phyloP scores from a whole-genome alignment of 306 rosid species.

The Fragaria iinumae region DNA sequence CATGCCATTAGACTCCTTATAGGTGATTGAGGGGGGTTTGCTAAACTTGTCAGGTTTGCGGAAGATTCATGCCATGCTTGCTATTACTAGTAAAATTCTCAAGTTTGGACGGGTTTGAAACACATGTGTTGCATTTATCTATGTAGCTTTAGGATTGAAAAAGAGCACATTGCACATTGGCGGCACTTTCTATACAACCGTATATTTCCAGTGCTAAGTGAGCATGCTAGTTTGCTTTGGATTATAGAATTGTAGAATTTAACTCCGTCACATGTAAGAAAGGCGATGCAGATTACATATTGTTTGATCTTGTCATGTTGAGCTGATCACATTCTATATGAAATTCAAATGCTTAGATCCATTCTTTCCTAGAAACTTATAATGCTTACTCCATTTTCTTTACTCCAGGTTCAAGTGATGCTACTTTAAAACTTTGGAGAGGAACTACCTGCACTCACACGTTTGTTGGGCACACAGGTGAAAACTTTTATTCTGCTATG shows the following conservation, averaged over 20 bases:
- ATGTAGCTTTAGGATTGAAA: slow-evolving; percentile 4
- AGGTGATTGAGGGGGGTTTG: too few species aligned
- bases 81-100: neutral
- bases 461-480: slow-evolving; percentile 86
- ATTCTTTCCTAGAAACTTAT: slow-evolving; percentile 17
- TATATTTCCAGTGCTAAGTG: neutral
- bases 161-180: neutral
- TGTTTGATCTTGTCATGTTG: slow-evolving; percentile 12
- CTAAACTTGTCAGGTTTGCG: too few species aligned
- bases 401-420: slow-evolving; percentile 80
- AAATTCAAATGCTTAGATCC: slow-evolving; percentile 1
- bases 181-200: neutral
- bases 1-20: too few species aligned
- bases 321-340: neutral
- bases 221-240: neutral
- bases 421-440: slow-evolving; percentile 84
- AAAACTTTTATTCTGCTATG: neutral
- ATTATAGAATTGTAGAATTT: neutral
- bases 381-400: slow-evolving; percentile 23
- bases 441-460: slow-evolving; percentile 76
- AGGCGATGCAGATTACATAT: neutral
- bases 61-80: too few species aligned
- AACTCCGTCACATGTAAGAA: neutral
- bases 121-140: slow-evolving; percentile 3
- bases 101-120: neutral